Evolutionary conservation across 345 rosid genomes (phyloP).

Genomic region (Eucalyptus sp.): DNA sequence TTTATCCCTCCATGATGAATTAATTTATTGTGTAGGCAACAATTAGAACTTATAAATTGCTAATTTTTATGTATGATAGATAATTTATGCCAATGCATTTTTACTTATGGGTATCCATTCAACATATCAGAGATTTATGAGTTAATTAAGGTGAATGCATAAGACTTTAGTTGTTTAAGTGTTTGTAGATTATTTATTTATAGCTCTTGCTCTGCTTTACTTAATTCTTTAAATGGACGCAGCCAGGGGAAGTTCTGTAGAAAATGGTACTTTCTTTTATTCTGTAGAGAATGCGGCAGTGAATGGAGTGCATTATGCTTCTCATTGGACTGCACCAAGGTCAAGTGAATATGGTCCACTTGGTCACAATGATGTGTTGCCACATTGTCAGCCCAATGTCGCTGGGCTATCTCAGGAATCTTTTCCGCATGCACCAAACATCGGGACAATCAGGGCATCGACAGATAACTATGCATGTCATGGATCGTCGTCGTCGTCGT

Average conservation of each 20-base stretch:
- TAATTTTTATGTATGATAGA: neutral
- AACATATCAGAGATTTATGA: neutral
- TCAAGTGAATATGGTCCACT: conserved; percentile 40
- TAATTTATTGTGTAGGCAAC: neutral
- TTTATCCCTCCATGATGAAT: neutral
- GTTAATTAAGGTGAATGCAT: neutral
- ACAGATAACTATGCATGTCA: conserved; percentile 38
- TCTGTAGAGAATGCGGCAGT: conserved; percentile 36
- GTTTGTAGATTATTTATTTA: neutral
- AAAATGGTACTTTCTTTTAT: conserved; percentile 34
- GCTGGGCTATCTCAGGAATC: conserved; percentile 38
- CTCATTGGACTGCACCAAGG: conserved; percentile 55
- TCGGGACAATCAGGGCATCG: conserved; percentile 27
- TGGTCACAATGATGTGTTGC: conserved; percentile 32
- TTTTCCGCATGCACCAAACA: conserved; percentile 25
- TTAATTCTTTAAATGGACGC: conserved; percentile 1
- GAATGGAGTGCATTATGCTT: conserved; percentile 39
- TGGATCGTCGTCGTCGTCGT: conserved; percentile 35
- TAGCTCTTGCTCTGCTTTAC: neutral
- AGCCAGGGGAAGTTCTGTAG: conserved; percentile 38
- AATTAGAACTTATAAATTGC: neutral
- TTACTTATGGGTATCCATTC: neutral
- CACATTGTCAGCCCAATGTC: conserved; percentile 44
- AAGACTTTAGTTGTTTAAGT: neutral
- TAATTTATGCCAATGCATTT: neutral